phyloP scores from a whole-genome alignment of 1,139 yeast genomes.

The Scheffersomyces segobiensis region DNA sequence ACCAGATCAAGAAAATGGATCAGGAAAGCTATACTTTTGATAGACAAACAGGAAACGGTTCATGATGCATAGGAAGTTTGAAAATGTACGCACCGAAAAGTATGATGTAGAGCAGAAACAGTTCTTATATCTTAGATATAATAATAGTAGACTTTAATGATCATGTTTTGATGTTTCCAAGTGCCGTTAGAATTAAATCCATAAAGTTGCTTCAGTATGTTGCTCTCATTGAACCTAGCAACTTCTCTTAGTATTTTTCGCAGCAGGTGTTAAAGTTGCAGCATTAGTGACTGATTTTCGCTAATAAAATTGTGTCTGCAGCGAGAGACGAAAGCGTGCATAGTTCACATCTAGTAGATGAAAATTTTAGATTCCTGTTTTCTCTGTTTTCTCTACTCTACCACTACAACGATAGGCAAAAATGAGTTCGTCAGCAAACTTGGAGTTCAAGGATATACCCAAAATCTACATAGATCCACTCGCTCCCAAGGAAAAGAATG shows the following conservation, averaged over 20 bases:
- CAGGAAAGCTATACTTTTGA: constrained; percentile 46
- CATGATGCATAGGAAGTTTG: constrained; percentile 15
- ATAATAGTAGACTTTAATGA: too few relatives aligned
- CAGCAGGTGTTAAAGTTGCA: neutral
- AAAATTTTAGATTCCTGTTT: neutral
- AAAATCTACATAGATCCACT: constrained; percentile 23
- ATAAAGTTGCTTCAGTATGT: too few relatives aligned
- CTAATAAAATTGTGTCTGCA: neutral
- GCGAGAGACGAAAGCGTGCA: neutral
- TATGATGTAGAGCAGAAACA: neutral
- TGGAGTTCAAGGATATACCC: constrained; percentile 18
- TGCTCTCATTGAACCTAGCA: neutral
- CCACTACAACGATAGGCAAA: neutral
- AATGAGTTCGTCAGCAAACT: constrained; percentile 12
- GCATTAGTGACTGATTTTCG: neutral
- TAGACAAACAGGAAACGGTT: constrained; percentile 39
- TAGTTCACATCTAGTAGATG: neutral
- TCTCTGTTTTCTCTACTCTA: neutral
- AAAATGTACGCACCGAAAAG: neutral
- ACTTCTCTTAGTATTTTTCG: too few relatives aligned
- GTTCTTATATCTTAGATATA: neutral
- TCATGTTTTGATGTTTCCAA: too few relatives aligned
- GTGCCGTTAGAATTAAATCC: too few relatives aligned
- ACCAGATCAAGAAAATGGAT: constrained; percentile 55
- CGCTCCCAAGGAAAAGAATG: constrained; percentile 22